These are phyloP conservation scores for Linnemannia hyalina DNA, from an alignment of 192 early-diverging fungal genomes.

Conservation along the genomic window DNA sequence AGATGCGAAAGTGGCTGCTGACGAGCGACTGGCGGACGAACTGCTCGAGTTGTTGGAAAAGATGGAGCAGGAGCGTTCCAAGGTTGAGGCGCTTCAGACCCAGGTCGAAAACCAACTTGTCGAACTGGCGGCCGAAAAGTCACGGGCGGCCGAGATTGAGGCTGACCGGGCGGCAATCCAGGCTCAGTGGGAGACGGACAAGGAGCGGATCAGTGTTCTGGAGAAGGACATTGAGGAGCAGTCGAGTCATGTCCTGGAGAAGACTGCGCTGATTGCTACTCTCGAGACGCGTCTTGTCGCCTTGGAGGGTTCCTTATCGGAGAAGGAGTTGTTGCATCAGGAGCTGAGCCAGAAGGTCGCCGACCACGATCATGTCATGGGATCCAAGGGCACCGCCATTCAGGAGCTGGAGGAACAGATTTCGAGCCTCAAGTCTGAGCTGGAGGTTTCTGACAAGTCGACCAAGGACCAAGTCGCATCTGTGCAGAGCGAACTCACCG, in stretches of 20 bases:
- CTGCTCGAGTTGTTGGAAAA: conserved; percentile 35
- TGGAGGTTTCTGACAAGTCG: background rate
- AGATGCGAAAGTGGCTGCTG: conserved; percentile 27
- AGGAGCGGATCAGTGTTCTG: conserved; percentile 28
- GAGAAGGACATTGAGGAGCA: conserved; percentile 43
- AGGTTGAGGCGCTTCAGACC: conserved; percentile 41
- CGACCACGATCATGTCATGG: conserved; percentile 6
- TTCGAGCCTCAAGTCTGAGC: conserved; percentile 1
- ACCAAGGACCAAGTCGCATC: conserved; percentile 3
- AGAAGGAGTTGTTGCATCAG: conserved; percentile 25
- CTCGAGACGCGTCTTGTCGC: conserved; percentile 14
- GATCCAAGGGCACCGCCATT: conserved; percentile 20
- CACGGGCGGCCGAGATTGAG: conserved; percentile 34
- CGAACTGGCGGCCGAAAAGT: conserved; percentile 24
- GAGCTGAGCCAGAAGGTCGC: conserved; percentile 7
- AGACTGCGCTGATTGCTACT: conserved; percentile 15
- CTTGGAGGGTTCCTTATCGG: conserved; percentile 20
- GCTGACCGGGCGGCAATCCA: conserved; percentile 35
- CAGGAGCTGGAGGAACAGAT: conserved; percentile 37
- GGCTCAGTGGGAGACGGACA: conserved; percentile 37
- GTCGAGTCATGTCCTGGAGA: conserved; percentile 20
- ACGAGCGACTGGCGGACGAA: conserved; percentile 29
- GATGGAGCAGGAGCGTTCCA: conserved; percentile 46
- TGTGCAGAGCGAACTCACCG: conserved; percentile 28
- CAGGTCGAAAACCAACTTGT: conserved; percentile 42